Base-by-base conservation (phyloP, 2,329 filamentous ascomycete genomes). In the Coniella lustricola region DNA sequence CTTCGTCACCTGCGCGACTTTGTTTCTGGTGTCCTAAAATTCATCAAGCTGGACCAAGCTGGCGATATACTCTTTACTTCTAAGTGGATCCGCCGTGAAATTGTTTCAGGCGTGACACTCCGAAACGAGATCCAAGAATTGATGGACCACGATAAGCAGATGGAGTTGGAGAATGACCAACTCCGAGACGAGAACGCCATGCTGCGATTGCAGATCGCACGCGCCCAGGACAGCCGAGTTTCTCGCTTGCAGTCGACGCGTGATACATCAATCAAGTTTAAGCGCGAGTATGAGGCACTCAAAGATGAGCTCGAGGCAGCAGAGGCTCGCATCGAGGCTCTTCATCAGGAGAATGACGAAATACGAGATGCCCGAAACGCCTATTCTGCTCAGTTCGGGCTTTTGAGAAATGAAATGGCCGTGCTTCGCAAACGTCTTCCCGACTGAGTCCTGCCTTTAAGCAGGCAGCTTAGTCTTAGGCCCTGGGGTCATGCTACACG, bases 101-200 rank as follows among this genome's bases (percentile, higher is more conserved):
- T 79, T 53, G 76, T 80, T 35, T 80, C 76, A 8, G 70, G 79
- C 68, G 76, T 79, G 73, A 79, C 79, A 72, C 77, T 80, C 64
- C 73, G 75, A 34, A 72, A 77, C 36, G 76, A 80, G 58, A 76
- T 79, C 37, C 61, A 75, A 44, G 73, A 72, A 50, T 66, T 80
- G 34, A 75, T 77, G 50, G 73, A 77, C 35, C 76, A 79, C 53
- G 74, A 79, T 50, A 75, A 77, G 43, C 68, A 75, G 54, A 68
- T 79, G 9, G 73, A 78, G 44, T 70, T 71, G 43, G 76, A 79
- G 57, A 76, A 76, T 9, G 69, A 75, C 55, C 70, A 69, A 46
- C 66, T 79, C 7, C 73, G 78, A 54, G 64, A 70, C 20, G 73
- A 79, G 55, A 70, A 79, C 13, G 67, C 73, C 51, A 65, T 64